phyloP scores from a whole-genome alignment of 805 yeast species.

The Kazachstania kunashirensis region DNA sequence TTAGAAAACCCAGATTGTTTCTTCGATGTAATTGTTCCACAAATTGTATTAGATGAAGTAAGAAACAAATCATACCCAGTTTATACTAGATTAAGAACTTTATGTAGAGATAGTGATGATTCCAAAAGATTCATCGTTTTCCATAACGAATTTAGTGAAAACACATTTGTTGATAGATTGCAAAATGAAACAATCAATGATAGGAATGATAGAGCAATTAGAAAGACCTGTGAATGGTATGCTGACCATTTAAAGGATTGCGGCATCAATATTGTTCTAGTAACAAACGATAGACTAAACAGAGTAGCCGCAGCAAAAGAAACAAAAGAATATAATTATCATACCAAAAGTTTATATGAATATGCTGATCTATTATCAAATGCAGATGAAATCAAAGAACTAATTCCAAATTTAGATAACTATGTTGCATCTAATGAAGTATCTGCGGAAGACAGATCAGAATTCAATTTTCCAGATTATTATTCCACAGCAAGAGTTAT shows the following conservation, averaged over 20 bases:
- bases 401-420: constrained; percentile 51
- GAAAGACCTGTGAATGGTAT: constrained; percentile 68
- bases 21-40: constrained; percentile 89
- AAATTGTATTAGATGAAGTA: constrained; percentile 89
- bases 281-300: constrained; percentile 74
- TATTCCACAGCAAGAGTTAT: constrained; percentile 71
- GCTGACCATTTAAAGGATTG: constrained; percentile 44
- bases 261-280: constrained; percentile 41
- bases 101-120: constrained; percentile 45
- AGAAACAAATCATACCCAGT: constrained; percentile 80
- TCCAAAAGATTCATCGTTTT: constrained; percentile 81
- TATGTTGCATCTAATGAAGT: constrained; percentile 16
- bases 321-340: constrained; percentile 35
- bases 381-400: constrained; percentile 64
- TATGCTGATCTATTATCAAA: constrained; percentile 66
- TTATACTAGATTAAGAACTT: constrained; percentile 69
- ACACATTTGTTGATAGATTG: constrained; percentile 54
- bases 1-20: constrained; percentile 69
- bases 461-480: constrained; percentile 63
- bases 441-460: constrained; percentile 27
- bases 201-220: constrained; percentile 82
- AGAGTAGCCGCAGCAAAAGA: constrained; percentile 39
- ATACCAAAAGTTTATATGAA: constrained; percentile 50
- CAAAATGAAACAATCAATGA: constrained; percentile 73
- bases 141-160: constrained; percentile 81